These are phyloP conservation scores for Botrytis aclada DNA, from an alignment of 2,329 filamentous ascomycete species.

Conservation along the genomic window DNA sequence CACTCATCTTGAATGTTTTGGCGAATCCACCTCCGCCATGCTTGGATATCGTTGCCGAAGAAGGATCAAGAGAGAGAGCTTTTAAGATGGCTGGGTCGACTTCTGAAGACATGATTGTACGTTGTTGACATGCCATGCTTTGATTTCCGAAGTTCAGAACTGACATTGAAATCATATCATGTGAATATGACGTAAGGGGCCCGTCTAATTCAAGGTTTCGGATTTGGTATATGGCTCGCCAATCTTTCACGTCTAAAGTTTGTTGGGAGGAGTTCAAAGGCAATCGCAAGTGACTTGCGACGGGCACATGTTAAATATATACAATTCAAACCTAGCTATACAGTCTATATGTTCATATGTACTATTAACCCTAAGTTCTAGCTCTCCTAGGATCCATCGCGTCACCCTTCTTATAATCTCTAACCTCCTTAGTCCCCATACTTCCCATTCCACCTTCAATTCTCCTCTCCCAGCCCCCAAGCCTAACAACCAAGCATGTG, in stretches of 20 bases:
- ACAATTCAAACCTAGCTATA: background rate
- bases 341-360: constrained; percentile 1
- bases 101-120: constrained; percentile 42
- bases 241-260: background rate
- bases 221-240: background rate
- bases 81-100: constrained; percentile 62
- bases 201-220: background rate
- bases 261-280: background rate
- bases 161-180: background rate
- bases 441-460: constrained; percentile 85
- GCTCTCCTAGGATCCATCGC: constrained; percentile 76
- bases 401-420: constrained; percentile 78
- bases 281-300: background rate
- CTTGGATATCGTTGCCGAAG: constrained; percentile 52
- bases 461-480: constrained; percentile 68
- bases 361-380: constrained; percentile 27
- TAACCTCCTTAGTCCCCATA: constrained; percentile 85
- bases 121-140: background rate
- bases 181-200: constrained; percentile 16
- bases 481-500: constrained; percentile 63
- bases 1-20: constrained; percentile 60
- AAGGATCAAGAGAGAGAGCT: constrained; percentile 53
- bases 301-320: background rate
- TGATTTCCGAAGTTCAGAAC: background rate
- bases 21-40: constrained; percentile 68